phyloP scores from a whole-genome alignment of 768 basidiomycete genomes.

The Suillus americanus region DNA sequence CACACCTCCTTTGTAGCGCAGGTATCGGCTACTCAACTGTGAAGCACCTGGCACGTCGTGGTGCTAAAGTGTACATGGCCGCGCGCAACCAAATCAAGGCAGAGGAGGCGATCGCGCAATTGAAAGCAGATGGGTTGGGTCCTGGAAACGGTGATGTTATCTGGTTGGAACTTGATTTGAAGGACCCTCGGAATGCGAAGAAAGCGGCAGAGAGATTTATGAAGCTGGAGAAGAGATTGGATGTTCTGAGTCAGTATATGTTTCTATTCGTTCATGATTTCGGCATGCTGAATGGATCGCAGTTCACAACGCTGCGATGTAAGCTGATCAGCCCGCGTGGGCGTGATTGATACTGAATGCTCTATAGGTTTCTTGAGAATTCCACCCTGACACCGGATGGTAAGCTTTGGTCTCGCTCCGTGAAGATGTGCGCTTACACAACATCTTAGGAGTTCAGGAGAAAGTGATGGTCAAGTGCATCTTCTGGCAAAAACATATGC shows the following conservation, averaged over 20 bases:
- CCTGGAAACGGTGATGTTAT: constrained; percentile 46
- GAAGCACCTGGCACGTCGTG: constrained; percentile 47
- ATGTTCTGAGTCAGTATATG: constrained; percentile 45
- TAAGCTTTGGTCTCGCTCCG: constrained; percentile 2
- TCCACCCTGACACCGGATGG: constrained; percentile 29
- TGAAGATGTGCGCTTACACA: not conserved
- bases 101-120: constrained; percentile 44
- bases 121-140: constrained; percentile 43
- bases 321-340: constrained; percentile 11
- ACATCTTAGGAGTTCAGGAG: constrained; percentile 34
- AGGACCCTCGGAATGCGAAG: constrained; percentile 47
- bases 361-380: constrained; percentile 18
- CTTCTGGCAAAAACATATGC: not conserved
- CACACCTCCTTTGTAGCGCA: constrained; percentile 25
- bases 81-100: constrained; percentile 49
- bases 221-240: constrained; percentile 49
- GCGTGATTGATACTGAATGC: not conserved
- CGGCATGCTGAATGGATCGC: constrained; percentile 4
- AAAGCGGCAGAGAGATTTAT: constrained; percentile 49
- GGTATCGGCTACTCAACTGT: constrained; percentile 55
- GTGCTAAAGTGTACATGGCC: constrained; percentile 62
- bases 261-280: not conserved
- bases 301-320: constrained; percentile 63
- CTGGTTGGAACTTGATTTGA: constrained; percentile 53
- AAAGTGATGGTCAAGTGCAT: constrained; percentile 47